phyloP scores from a whole-genome alignment of 2,329 filamentous ascomycete genomes.

The Verticillium longisporum region DNA sequence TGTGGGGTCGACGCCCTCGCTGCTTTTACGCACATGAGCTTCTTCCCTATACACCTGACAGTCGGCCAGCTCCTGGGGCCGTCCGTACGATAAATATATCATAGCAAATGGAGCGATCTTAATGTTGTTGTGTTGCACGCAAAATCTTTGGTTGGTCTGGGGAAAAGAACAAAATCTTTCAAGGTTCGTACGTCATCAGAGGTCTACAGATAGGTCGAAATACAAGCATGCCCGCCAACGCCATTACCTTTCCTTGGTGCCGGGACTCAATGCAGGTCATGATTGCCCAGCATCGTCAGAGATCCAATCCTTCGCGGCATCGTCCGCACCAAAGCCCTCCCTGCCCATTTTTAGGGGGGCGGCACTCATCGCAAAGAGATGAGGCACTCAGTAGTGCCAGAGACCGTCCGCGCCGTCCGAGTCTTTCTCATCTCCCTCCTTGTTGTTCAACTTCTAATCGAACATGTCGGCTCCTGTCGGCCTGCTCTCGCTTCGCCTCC shows the following conservation, averaged over 20 bases:
- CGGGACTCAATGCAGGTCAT: neutral
- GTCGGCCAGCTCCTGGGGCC: neutral
- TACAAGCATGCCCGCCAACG: neutral
- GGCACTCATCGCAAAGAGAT: neutral
- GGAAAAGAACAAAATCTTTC: neutral
- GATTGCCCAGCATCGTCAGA: neutral
- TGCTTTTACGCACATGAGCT: neutral
- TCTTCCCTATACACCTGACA: neutral
- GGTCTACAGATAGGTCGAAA: neutral
- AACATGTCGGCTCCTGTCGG: slow-evolving; percentile 29
- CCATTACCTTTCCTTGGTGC: neutral
- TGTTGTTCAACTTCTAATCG: slow-evolving; percentile 17
- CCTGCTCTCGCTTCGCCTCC: slow-evolving; percentile 34
- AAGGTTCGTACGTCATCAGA: neutral
- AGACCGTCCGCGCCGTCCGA: neutral
- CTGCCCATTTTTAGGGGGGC: neutral
- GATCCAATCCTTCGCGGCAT: neutral
- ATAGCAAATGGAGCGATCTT: too few species aligned
- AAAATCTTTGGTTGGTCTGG: too few species aligned
- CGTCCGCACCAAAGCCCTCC: neutral
- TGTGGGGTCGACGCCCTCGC: neutral
- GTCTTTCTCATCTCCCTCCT: neutral
- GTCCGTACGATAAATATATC: too few species aligned
- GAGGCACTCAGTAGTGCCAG: neutral
- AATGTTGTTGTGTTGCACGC: too few species aligned